phyloP scores from a whole-genome alignment of 2,329 filamentous ascomycete genomes.

The Colletotrichum trifolii region DNA sequence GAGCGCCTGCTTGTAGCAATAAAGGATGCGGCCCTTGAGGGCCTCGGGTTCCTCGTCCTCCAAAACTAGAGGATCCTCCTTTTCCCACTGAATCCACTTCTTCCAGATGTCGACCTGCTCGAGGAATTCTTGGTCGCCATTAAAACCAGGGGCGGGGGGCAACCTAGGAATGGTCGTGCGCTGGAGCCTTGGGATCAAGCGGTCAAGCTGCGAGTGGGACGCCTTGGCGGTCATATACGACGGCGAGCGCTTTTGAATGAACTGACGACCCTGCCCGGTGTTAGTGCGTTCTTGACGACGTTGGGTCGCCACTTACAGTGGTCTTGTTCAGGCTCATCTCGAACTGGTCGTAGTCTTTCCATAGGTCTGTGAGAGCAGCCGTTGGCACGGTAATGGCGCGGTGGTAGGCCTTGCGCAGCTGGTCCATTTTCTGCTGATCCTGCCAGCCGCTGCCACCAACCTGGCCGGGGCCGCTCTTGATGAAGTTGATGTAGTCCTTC shows the following conservation, averaged over 20 bases:
- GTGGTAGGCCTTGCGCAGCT: conserved; percentile 91
- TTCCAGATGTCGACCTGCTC: conserved; percentile 92
- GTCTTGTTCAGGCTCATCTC: conserved; percentile 94
- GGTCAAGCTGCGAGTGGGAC: conserved; percentile 89
- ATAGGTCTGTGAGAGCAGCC: conserved; percentile 82
- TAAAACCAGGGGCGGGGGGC: conserved; percentile 85
- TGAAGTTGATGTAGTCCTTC: conserved; percentile 94
- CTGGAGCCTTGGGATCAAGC: conserved; percentile 80
- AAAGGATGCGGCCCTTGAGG: conserved; percentile 83
- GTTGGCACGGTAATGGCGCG: conserved; percentile 89
- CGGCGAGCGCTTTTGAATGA: conserved; percentile 91
- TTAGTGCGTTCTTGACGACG: conserved; percentile 19
- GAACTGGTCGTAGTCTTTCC: conserved; percentile 98
- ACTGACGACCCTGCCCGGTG: conserved; percentile 81
- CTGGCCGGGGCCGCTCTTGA: conserved; percentile 86
- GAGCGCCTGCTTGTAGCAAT: conserved; percentile 91
- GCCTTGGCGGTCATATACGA: conserved; percentile 96
- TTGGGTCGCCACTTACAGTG: conserved; percentile 67
- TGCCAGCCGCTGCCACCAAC: conserved; percentile 92
- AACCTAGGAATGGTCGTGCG: conserved; percentile 83
- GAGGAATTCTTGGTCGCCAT: conserved; percentile 85
- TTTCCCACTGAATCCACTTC: conserved; percentile 95
- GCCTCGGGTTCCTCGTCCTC: conserved; percentile 81
- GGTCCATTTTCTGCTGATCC: conserved; percentile 97
- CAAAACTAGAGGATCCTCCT: conserved; percentile 88